Evolutionary conservation across 2,329 filamentous ascomycete genomes (phyloP).

Genomic region (Fusarium caatingaense): DNA sequence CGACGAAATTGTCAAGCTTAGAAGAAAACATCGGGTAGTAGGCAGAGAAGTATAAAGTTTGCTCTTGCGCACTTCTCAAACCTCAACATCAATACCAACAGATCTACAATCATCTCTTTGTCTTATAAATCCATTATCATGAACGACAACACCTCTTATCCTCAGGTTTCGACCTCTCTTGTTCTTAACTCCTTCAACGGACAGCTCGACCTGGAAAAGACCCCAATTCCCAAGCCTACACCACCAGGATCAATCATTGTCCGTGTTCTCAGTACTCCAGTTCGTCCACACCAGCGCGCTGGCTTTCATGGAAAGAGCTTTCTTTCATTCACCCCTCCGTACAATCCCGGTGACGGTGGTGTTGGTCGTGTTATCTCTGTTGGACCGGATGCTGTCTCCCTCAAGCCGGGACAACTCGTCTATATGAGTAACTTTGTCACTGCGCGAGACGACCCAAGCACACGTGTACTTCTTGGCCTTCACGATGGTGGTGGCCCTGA

Average conservation of each 20-base stretch:
- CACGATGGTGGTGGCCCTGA: conserved; percentile 16
- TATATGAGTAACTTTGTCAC: conserved; percentile 25
- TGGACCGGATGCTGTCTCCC: conserved; percentile 12
- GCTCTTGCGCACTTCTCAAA: neutral
- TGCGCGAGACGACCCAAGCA: conserved; percentile 24
- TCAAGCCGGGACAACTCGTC: conserved; percentile 28
- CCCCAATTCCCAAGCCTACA: neutral
- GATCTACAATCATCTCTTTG: neutral
- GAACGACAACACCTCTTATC: neutral
- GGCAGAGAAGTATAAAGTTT: neutral
- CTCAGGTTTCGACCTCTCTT: conserved; percentile 4
- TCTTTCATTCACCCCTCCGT: conserved; percentile 12
- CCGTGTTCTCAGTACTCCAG: conserved; percentile 23
- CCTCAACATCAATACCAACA: neutral
- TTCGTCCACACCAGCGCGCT: conserved; percentile 23
- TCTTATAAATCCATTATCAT: neutral
- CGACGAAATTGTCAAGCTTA: fast-evolving
- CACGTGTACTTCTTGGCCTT: conserved; percentile 17
- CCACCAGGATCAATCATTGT: conserved; percentile 22
- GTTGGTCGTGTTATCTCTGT: conserved; percentile 27
- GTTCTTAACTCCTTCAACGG: conserved; percentile 29
- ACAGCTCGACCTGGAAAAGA: conserved; percentile 10
- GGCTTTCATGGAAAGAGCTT: conserved; percentile 23
- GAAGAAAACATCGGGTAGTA: fast-evolving
- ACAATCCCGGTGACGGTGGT: conserved; percentile 4